Evolutionary conservation across 164 flowering plant species (phyloP), one percentile per base, ranked within the genome.

Genomic region (Vitis labrusca): DNA sequence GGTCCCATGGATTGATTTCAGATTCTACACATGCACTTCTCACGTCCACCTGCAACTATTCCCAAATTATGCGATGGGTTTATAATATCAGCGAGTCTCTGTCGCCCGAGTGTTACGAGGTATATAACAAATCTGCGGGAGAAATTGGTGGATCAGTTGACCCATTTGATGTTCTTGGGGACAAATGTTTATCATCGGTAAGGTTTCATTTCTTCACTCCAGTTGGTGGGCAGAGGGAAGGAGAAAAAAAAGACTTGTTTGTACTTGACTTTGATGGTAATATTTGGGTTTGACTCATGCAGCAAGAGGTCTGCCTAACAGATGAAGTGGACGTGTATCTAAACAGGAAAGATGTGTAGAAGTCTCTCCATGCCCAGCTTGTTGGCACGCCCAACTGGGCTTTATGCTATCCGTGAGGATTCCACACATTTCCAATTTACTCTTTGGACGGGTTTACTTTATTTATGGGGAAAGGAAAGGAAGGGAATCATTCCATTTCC

Each of bases 1-100:
- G 93, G 93, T 87, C 93, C 71, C 93, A 87, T 73, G 93, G 93
- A 1, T 67, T 89, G 65, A 87, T 89, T 82, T 87, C 93, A 19
- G 93, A 89, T 77, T 59, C 91, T 6, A 85, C 97, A 5, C 86
- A 85, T 70, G 77, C 63, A 37, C 58, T 83, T 52, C 85, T 89
- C 84, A 85, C 86, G 56, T 67, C 81, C 44, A 71, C 64, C 3
- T 91, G 97, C 66, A 91, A 89, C 67, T 89, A 87, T 73, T 91
- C 97, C 1, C 85, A 87, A 29, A 84, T 80, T 32, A 86, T 86
- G 5, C 44, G 3, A 3, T 32, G 44, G 44, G 44, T 32, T 32
- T 32, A 1, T 32, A 0, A 7, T 2, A 32, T 32, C 53, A 79
- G 93, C 10, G 86, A 80, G 44, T 67, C 78, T n/a, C 75, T 89